Base-by-base conservation (phyloP, 2,329 filamentous ascomycete species). In the Samsoniella hepiali region DNA sequence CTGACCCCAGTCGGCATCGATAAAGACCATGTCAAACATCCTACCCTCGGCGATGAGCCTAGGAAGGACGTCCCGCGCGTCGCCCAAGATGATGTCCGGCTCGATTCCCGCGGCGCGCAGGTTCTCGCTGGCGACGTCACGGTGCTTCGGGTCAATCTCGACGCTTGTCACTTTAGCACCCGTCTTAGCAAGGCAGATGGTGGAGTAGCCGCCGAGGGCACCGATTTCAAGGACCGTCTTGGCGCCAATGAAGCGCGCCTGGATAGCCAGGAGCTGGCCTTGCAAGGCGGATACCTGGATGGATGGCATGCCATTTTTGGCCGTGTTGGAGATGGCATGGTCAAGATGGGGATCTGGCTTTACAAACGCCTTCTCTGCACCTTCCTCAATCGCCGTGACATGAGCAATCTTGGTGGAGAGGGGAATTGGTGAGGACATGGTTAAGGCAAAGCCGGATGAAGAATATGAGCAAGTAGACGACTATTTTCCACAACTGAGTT, bases 191-290 rank as follows among this genome's bases (percentile, higher is more conserved):
- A 86, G 75, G 76, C 80, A 85, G 60, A 85, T 81, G 27, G 80
- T 77, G 1, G 78, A 79, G 70, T 84, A 86, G 9, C 78, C 83
- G n/a, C 83, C 83, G 34, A 86, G 69, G 0, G 82, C 85, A 32
- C 84, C 84, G 55, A 86, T 73, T 68, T 86, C 84, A 34, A 86
- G 79, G 2, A 81, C 73, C 5, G 72, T 68, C 59, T 75, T 74
- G 36, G 74, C 75, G 32, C 69, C 66, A 1, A 74, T 71, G 40
- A 77, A 65, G 44, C 73, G 72, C 58, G 73, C 72, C 50, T 78
- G 77, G 17, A 81, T 67, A 10, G 76, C 71, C 15, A 81, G 70
- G 47, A 73, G 74, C 62, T 77, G 75, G 34, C 76, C 78, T 56
- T 76, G 69, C 13, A 73, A 67, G 1, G 72, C 68, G 5, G 72